Base-by-base conservation (phyloP, 768 basidiomycete genomes). In the Infundibulicybe gibba region DNA sequence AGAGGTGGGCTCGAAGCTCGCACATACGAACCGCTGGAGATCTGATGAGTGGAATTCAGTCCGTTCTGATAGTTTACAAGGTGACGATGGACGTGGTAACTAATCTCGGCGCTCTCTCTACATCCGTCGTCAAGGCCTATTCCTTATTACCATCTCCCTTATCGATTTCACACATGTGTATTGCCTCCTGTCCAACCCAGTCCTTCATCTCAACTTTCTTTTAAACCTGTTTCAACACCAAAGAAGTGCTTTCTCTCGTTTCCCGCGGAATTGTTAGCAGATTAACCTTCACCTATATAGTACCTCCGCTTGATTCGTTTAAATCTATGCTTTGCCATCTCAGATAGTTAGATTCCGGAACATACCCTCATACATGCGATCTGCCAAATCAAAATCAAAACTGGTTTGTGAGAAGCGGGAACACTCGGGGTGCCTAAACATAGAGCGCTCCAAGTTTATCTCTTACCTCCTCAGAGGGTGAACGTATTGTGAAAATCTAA, bases 21-120 rank as follows among this genome's bases (percentile, higher is more conserved):
- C 66, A 88, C 87, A 52, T 86, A 90, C 70, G 87, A 93, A 72
- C 87, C 87, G 34, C 66, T 91, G 69, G 90, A 92, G 65, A 83
- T 91, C 75, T 90, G 73, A 79, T 67, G 58, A 53, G 54, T 59
- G 56, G 53, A 54, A 61, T 51, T 42, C 60, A 69, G 70, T 63
- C 57, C 68, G 66, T 61, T 69, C 72, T 61, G 69, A 72, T 59
- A 72, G 69, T 59, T 61, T 70, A 56, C 69, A 68, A 49, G 69
- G 72, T 54, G 68, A 72, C 55, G 70, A 72, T 54, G 70, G 71
- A 55, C 64, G 71, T 54, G 65, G 66, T 51, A 63, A 65, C 53
- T 63, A 60, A 62, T 63, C 48, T 35, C 52, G 38, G 47, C 35
- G 40, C 51, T 54, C 49, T 50, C 49, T 50, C 35, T 38, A 60